Evolutionary conservation across 192 early-diverging fungal species (phyloP).

Genomic region (Funneliformis mosseae): DNA sequence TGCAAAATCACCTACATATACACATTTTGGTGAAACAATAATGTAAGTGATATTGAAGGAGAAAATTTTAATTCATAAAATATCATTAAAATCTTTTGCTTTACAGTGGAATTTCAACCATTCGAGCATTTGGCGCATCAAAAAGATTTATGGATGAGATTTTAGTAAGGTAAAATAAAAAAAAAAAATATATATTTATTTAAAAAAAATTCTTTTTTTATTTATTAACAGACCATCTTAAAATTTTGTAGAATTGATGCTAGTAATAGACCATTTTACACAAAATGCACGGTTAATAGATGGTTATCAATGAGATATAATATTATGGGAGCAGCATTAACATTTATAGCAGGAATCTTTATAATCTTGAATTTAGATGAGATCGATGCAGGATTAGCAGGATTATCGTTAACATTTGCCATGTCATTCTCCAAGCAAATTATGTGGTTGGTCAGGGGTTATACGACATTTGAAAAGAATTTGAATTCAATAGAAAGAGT

Average conservation of each 20-base stretch:
- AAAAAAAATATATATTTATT: not conserved
- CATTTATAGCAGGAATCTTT: constrained; percentile 67
- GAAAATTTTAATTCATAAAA: not conserved
- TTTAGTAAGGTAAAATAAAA: constrained; percentile 35
- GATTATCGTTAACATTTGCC: constrained; percentile 82
- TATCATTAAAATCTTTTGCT: not conserved
- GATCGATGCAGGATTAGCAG: constrained; percentile 78
- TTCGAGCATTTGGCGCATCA: constrained; percentile 82
- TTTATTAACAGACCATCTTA: not conserved
- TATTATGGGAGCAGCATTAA: constrained; percentile 66
- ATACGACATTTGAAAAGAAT: constrained; percentile 79
- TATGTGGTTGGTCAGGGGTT: constrained; percentile 75
- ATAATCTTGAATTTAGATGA: constrained; percentile 32
- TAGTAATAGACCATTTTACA: constrained; percentile 79
- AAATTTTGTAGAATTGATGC: constrained; percentile 49
- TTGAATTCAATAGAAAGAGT: constrained; percentile 88
- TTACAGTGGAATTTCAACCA: constrained; percentile 67
- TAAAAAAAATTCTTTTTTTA: constrained; percentile 37
- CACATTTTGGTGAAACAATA: constrained; percentile 70
- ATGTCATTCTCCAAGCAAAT: constrained; percentile 77
- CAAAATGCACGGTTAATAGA: constrained; percentile 75
- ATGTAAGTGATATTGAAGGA: constrained; percentile 16
- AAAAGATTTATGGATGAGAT: constrained; percentile 66
- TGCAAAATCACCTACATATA: constrained; percentile 74
- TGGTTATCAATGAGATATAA: constrained; percentile 85